These are phyloP conservation scores for Iberis pinnata DNA, from an alignment of 345 rosid genomes.

Conservation along the genomic window DNA sequence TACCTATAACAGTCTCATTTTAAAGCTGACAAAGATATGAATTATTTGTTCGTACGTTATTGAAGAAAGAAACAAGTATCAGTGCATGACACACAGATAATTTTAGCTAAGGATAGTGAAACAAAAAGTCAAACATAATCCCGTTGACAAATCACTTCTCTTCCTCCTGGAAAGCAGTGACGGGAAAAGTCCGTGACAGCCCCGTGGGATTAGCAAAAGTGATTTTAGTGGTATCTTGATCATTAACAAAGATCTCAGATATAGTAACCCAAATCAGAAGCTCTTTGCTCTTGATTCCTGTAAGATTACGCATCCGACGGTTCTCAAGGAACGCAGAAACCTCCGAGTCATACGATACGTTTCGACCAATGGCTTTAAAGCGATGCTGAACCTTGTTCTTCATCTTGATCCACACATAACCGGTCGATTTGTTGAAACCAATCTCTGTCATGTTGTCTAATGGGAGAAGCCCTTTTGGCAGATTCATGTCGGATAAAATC, in stretches of 20 bases:
- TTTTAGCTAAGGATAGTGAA: too few species aligned
- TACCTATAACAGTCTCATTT: too few species aligned
- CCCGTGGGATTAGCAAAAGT: constrained; percentile 43
- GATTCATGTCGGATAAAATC: constrained; percentile 35
- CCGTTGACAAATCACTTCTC: constrained; percentile 17
- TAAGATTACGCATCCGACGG: constrained; percentile 38
- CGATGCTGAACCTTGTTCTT: constrained; percentile 35
- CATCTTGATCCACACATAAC: constrained; percentile 62
- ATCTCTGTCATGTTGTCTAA: constrained; percentile 45
- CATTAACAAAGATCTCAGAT: constrained; percentile 40
- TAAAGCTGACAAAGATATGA: too few species aligned
- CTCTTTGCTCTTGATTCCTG: constrained; percentile 55
- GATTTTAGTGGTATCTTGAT: constrained; percentile 31
- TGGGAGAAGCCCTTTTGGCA: constrained; percentile 55
- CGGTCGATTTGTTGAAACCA: constrained; percentile 43
- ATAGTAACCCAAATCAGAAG: constrained; percentile 49
- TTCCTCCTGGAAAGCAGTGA: constrained; percentile 42
- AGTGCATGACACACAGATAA: too few species aligned
- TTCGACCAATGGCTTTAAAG: constrained; percentile 34
- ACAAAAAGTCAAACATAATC: background rate
- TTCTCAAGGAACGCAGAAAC: constrained; percentile 49
- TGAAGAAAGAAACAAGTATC: background rate
- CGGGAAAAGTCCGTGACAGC: constrained; percentile 45
- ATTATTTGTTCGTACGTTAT: too few species aligned
- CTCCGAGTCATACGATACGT: constrained; percentile 45